These are phyloP conservation scores for Secale cereale DNA, from an alignment of 176 grass and related monocot genomes.

Conservation along the genomic window DNA sequence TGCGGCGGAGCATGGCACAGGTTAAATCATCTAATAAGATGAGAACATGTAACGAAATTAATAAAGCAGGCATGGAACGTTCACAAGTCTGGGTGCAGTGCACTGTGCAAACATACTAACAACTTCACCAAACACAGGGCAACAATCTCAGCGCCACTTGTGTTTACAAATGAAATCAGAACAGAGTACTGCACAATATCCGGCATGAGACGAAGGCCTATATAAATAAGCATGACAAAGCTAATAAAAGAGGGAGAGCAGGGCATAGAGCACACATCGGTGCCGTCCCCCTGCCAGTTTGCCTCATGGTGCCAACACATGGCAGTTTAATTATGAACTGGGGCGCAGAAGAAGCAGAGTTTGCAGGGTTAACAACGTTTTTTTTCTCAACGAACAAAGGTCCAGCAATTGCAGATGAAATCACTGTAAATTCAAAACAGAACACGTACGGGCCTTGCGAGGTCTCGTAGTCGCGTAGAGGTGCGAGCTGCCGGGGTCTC, in stretches of 20 bases:
- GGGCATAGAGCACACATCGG: not conserved
- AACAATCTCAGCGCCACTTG: not conserved
- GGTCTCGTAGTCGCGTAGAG: not conserved
- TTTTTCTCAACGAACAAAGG: not conserved
- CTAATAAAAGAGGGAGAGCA: not conserved
- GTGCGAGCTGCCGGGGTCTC: not conserved
- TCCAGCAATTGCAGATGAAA: not conserved
- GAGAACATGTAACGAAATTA: not conserved
- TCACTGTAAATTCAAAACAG: not conserved
- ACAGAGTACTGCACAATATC: not conserved
- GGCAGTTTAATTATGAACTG: not conserved
- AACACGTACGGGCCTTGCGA: not conserved
- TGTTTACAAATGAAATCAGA: not conserved
- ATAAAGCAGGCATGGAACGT: not conserved
- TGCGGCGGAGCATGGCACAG: not conserved
- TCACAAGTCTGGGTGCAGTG: not conserved
- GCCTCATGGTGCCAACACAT: not conserved
- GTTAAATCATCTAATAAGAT: not conserved
- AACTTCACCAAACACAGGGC: conserved; percentile 15
- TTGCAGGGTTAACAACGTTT: not conserved
- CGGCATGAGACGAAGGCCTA: not conserved
- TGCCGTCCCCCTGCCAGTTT: not conserved
- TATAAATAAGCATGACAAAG: conserved; percentile 2
- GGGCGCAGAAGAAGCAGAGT: not conserved
- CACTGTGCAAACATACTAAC: not conserved